Evolutionary conservation across 1,284 basidiomycete genomes (phyloP).

Genomic region (Tetrapyrgos nigripes): DNA sequence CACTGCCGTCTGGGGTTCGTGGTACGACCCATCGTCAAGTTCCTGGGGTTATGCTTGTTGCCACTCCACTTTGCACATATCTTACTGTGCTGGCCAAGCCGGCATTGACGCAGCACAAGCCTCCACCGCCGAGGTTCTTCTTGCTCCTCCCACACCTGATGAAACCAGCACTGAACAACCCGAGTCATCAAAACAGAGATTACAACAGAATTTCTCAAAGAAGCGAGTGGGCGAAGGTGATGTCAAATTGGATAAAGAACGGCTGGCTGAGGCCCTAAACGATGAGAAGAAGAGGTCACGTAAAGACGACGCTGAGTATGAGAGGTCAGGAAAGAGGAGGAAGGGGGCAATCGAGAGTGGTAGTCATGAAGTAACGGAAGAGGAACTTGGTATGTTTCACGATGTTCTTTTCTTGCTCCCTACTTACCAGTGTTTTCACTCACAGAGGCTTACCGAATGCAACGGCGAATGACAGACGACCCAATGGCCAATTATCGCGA

Average conservation of each 20-base stretch:
- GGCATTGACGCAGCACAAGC: constrained; percentile 83
- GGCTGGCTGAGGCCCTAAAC: constrained; percentile 70
- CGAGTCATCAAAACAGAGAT: constrained; percentile 45
- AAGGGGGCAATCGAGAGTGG: constrained; percentile 52
- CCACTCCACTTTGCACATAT: constrained; percentile 85
- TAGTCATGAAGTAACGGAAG: constrained; percentile 86
- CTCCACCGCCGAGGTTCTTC: constrained; percentile 72
- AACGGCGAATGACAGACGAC: constrained; percentile 73
- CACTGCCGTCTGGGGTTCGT: constrained; percentile 95
- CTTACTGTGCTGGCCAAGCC: constrained; percentile 92
- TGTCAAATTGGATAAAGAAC: constrained; percentile 71
- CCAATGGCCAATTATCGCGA: constrained; percentile 91
- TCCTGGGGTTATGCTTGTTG: constrained; percentile 97
- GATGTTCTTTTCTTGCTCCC: constrained; percentile 3
- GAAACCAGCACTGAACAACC: constrained; percentile 26
- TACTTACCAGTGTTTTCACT: constrained; percentile 21
- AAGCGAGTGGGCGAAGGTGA: constrained; percentile 80
- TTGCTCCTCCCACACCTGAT: constrained; percentile 48
- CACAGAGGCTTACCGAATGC: constrained; percentile 87
- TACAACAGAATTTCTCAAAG: constrained; percentile 69
- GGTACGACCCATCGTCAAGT: constrained; percentile 77
- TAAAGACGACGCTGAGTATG: constrained; percentile 62
- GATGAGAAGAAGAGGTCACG: constrained; percentile 85
- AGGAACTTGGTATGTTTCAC: constrained; percentile 79
- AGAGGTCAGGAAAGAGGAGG: constrained; percentile 64